Percentiles rank a stretch among this genome's conserved stretches.
These are phyloP conservation scores for Letharia lupina DNA, from an alignment of 495 filamentous ascomycete species.

Conservation along the genomic window DNA sequence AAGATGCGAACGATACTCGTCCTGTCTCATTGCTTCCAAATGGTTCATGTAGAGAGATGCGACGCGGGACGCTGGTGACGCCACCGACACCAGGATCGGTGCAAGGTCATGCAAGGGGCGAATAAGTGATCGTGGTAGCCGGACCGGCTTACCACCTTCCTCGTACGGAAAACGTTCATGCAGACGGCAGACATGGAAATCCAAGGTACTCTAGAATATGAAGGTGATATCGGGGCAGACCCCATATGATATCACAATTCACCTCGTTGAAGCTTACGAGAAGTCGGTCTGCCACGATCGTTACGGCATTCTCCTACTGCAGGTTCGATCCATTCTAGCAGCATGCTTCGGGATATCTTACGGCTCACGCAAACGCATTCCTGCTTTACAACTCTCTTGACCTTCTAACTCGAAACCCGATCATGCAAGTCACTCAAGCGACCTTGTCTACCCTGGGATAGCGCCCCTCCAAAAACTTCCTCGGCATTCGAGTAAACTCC, in stretches of 20 bases:
- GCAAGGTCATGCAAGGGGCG: constrained; percentile 8
- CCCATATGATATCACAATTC: neutral
- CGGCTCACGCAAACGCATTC: neutral
- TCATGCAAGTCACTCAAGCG: neutral
- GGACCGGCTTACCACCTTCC: neutral
- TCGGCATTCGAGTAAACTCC: neutral
- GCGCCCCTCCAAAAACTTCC: neutral
- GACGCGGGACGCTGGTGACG: too few relatives aligned
- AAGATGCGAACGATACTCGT: constrained; percentile 1
- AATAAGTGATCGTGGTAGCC: neutral
- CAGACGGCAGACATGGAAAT: neutral
- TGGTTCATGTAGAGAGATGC: too few relatives aligned
- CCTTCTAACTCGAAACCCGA: neutral
- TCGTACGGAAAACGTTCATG: neutral
- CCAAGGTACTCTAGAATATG: neutral
- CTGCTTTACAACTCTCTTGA: neutral
- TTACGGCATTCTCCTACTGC: neutral
- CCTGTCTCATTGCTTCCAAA: neutral
- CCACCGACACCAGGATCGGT: neutral
- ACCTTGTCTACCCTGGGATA: neutral
- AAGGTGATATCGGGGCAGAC: neutral
- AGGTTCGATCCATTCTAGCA: neutral
- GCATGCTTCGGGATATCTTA: neutral
- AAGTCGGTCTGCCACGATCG: neutral
- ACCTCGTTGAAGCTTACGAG: neutral